Base-by-base conservation (phyloP, 1,284 basidiomycete genomes). In the Papiliotrema nemorosa region DNA sequence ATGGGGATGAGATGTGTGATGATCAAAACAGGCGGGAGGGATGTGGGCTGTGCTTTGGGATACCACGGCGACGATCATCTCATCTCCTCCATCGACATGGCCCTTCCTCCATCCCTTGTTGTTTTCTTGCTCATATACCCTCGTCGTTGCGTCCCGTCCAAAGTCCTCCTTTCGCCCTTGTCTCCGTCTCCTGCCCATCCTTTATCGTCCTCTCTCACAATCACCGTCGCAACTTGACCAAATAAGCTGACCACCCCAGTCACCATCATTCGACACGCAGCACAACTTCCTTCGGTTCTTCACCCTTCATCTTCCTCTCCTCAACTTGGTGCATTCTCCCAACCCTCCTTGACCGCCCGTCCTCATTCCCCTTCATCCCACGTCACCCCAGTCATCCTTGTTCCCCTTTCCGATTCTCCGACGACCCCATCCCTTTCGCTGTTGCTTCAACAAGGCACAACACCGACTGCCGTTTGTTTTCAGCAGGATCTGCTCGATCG, bases 401-500 rank as follows among this genome's bases (percentile, higher is more conserved):
- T 73, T 12, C 73, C 73, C 0, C 57, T 75, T 2, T 66, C 64
- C 20, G 71, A 73, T 47, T 64, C 68, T 0, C 71, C 71, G 0
- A 58, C 68, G 5, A 58, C 74, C 22, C 73, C 73, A 1, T 72
- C 72, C 0, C 59, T 75, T 9, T 70, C 68, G 0, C 59, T 75
- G 7, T 57, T 75, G 3, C 45, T 69, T 3, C 48, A 66, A 14
- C 64, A 68, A 29, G 72, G 71, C 1, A 73, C 72, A 0, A 74
- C 73, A 0, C 70, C 73, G 0, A 63, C 69, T 1, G 73, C 73
- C 3, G 72, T 75, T 9, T 73, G 70, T 46, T 75, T 72, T 54
- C 73, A 75, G 51, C 71, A 75, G 45, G 73, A 74, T 48, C 26
- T 74, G 5, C 53, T 75, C 7, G 69, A 74, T 14, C 58, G 70